Percentiles rank a stretch among this genome's conserved stretches.
Conservation (phyloP, 768 basidiomycete species). For the Tylopilus plumbeoviolaceoides region DNA sequence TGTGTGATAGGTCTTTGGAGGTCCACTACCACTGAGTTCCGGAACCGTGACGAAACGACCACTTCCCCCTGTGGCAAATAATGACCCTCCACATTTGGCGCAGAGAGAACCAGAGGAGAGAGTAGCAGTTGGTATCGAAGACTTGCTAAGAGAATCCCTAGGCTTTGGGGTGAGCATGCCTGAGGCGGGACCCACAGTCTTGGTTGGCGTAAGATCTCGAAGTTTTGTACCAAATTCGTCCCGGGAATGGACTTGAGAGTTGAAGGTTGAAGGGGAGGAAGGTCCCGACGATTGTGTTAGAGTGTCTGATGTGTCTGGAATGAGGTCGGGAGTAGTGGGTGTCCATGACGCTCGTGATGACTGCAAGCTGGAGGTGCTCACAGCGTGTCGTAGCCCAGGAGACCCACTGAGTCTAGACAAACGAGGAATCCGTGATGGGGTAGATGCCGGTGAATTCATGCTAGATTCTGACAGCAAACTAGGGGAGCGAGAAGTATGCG, state of each 20-base stretch:
- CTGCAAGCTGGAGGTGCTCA: conserved; percentile 26
- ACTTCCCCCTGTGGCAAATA: conserved; percentile 55
- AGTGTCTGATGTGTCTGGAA: conserved; percentile 56
- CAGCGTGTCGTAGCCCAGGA: conserved; percentile 24
- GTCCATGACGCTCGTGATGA: conserved; percentile 31
- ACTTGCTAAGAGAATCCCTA: conserved; percentile 21
- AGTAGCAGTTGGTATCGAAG: conserved; percentile 29
- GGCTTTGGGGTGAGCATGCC: conserved; percentile 29
- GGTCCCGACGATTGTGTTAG: conserved; percentile 51
- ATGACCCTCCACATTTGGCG: conserved; percentile 51
- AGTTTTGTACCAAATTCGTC: conserved; percentile 10
- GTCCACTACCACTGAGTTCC: conserved; percentile 36
- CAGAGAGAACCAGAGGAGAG: conserved; percentile 47
- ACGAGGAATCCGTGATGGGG: conserved; percentile 30
- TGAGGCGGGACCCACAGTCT: conserved; percentile 12
- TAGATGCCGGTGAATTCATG: conserved; percentile 6
- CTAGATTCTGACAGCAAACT: conserved; percentile 11
- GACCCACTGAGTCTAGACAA: conserved; percentile 22
- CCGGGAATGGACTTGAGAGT: conserved; percentile 25
- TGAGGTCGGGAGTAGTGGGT: conserved; percentile 58
- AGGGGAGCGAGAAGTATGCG: conserved; percentile 16
- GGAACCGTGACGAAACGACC: conserved; percentile 74
- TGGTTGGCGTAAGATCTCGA: conserved; percentile 6
- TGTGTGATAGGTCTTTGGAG: conserved; percentile 63
- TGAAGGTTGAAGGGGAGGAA: conserved; percentile 46